A percentile compares a stretch with the other conserved stretches of the same genome.
Conservation (phyloP, 2,329 filamentous ascomycete species). For the Neurospora sp. region DNA sequence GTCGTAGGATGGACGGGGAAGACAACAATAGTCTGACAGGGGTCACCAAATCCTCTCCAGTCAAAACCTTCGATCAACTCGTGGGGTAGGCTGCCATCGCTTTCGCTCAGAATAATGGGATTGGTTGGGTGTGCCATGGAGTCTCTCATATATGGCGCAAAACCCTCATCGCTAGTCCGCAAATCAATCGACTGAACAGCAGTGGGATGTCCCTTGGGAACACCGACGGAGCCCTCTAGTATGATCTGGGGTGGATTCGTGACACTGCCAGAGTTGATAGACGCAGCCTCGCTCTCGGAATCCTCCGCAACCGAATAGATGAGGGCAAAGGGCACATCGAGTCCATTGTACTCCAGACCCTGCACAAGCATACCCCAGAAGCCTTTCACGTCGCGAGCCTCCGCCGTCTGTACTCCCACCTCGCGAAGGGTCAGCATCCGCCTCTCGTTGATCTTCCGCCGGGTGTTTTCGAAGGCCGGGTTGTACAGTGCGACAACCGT, state of each 20-base stretch:
- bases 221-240: slow-evolving; percentile 64
- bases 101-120: slow-evolving; percentile 58
- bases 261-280: slow-evolving; percentile 57
- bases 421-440: slow-evolving; percentile 71
- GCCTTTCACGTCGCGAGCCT: slow-evolving; percentile 58
- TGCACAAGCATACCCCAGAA: slow-evolving; percentile 65
- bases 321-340: slow-evolving; percentile 66
- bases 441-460: slow-evolving; percentile 66
- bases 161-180: slow-evolving; percentile 58
- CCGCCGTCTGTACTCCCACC: slow-evolving; percentile 63
- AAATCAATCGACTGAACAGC: slow-evolving; percentile 57
- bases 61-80: slow-evolving; percentile 56
- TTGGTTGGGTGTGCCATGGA: slow-evolving; percentile 56
- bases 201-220: slow-evolving; percentile 52
- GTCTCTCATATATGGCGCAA: slow-evolving; percentile 65
- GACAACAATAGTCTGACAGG: slow-evolving; percentile 60
- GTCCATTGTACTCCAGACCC: slow-evolving; percentile 63
- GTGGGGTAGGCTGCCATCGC: slow-evolving; percentile 54
- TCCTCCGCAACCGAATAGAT: slow-evolving; percentile 69
- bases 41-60: slow-evolving; percentile 61
- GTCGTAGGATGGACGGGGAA: slow-evolving; percentile 71
- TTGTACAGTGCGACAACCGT: slow-evolving; percentile 69
- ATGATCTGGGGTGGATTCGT: slow-evolving; percentile 51
- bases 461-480: slow-evolving; percentile 71
- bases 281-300: slow-evolving; percentile 59